These are phyloP conservation scores for Shiraia sp. DNA, from an alignment of 2,329 filamentous ascomycete genomes.

Conservation along the genomic window DNA sequence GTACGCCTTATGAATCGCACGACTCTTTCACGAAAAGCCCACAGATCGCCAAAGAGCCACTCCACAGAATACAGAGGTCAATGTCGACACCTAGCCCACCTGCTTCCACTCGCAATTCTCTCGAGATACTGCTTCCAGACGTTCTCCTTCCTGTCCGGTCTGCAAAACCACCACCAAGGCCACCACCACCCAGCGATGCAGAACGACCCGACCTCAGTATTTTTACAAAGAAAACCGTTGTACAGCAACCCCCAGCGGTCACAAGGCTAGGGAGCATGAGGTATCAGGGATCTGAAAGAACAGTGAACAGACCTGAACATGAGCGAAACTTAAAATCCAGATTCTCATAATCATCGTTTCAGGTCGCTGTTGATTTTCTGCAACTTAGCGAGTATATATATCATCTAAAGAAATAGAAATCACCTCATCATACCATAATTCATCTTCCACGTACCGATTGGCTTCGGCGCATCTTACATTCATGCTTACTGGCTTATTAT, in stretches of 20 bases:
- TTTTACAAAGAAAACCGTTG: conserved; percentile 13
- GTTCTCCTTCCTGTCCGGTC: conserved; percentile 7
- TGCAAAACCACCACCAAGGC: conserved; percentile 17
- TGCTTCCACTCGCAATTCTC: conserved; percentile 1
- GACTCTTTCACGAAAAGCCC: conserved; percentile 7
- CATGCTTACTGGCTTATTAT: too few relatives aligned
- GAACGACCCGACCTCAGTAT: conserved; percentile 26
- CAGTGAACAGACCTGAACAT: too few relatives aligned
- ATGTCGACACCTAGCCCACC: conserved; percentile 17
- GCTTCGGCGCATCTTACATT: too few relatives aligned
- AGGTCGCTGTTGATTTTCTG: too few relatives aligned
- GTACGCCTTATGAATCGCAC: conserved; percentile 21
- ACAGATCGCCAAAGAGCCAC: conserved; percentile 11
- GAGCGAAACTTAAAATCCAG: too few relatives aligned
- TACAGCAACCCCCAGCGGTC: conserved; percentile 10
- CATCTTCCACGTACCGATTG: too few relatives aligned
- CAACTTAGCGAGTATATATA: too few relatives aligned
- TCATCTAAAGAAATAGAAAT: too few relatives aligned
- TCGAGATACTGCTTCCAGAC: conserved; percentile 16
- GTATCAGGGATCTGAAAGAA: not conserved
- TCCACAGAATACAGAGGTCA: conserved; percentile 20
- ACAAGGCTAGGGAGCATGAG: conserved; percentile 9
- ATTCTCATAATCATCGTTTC: too few relatives aligned
- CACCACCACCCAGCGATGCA: conserved; percentile 22
- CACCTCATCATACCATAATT: too few relatives aligned